Conservation (phyloP, 2,329 filamentous ascomycete species). For the Thielaviopsis euricoi region DNA sequence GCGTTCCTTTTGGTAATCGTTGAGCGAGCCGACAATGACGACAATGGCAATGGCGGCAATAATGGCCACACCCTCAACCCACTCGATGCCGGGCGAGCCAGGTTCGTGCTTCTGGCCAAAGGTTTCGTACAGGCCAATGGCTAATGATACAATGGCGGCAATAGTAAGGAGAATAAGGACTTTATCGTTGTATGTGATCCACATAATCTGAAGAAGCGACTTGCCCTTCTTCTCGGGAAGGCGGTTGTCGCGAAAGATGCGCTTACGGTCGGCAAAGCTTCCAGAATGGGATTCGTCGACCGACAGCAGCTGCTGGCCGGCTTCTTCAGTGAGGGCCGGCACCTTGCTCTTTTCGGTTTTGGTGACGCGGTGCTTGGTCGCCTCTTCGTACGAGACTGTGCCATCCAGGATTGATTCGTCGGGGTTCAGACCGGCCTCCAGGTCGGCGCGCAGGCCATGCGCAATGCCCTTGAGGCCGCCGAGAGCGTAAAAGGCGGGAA, state of each 20-base stretch:
- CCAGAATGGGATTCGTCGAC: constrained; percentile 14
- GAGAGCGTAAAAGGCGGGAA: constrained; percentile 64
- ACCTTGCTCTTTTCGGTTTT: constrained; percentile 18
- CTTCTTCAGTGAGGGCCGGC: neutral
- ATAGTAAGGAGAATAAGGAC: constrained; percentile 55
- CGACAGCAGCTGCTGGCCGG: constrained; percentile 8
- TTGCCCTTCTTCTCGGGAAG: constrained; percentile 62
- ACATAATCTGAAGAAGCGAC: constrained; percentile 54
- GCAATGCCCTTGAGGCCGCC: constrained; percentile 67
- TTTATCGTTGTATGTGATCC: constrained; percentile 76
- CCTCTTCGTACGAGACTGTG: constrained; percentile 56
- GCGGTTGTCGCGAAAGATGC: constrained; percentile 55
- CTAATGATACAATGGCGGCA: constrained; percentile 57
- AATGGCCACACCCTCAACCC: constrained; percentile 70
- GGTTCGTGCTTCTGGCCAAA: constrained; percentile 40
- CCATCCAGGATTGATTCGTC: constrained; percentile 57
- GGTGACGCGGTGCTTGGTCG: constrained; percentile 21
- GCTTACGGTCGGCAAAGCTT: constrained; percentile 45
- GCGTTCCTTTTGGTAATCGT: constrained; percentile 67
- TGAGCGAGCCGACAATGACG: constrained; percentile 58
- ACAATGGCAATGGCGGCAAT: constrained; percentile 67
- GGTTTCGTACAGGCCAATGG: constrained; percentile 59
- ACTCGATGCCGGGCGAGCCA: constrained; percentile 45
- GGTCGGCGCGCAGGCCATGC: constrained; percentile 58
- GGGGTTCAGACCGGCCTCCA: constrained; percentile 54